A percentile compares a stretch with the other conserved stretches of the same genome.
These are phyloP conservation scores for Monosporascus sp. DNA, from an alignment of 2,329 filamentous ascomycete species.

Conservation along the genomic window DNA sequence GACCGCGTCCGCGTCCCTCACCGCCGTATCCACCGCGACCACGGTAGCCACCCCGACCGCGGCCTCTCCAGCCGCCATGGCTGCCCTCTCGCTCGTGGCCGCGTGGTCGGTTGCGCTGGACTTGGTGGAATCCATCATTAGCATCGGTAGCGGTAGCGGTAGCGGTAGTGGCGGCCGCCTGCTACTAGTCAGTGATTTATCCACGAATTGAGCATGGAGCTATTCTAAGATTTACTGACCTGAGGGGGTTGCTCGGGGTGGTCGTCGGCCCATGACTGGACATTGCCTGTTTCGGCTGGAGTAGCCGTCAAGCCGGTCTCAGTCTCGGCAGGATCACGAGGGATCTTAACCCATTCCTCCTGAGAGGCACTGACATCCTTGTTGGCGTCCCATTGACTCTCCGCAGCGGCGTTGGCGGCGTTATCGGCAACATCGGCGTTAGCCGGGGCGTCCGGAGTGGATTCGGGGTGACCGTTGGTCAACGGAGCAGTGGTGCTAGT, in stretches of 20 bases:
- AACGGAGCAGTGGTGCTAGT: constrained; percentile 32
- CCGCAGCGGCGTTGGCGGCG: constrained; percentile 56
- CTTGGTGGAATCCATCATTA: constrained; percentile 27
- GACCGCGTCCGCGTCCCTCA: constrained; percentile 22
- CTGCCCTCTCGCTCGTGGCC: constrained; percentile 24
- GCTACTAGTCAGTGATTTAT: constrained; percentile 5
- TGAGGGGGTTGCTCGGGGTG: constrained; percentile 50
- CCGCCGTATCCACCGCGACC: constrained; percentile 21
- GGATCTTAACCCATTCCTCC: constrained; percentile 72
- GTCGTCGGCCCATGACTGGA: constrained; percentile 79
- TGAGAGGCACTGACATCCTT: constrained; percentile 44
- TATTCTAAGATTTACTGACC: constrained; percentile 27
- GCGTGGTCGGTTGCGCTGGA: constrained; percentile 27
- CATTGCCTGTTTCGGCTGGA: constrained; percentile 48
- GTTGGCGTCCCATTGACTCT: constrained; percentile 58
- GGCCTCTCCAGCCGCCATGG: constrained; percentile 16
- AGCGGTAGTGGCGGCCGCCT: constrained; percentile 9
- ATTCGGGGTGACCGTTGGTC: constrained; percentile 40
- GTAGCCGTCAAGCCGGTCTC: constrained; percentile 59
- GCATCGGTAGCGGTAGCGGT: constrained; percentile 16
- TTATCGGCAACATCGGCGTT: constrained; percentile 48
- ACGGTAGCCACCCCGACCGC: constrained; percentile 24
- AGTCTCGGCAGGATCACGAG: constrained; percentile 68
- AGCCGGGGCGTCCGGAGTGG: constrained; percentile 30
- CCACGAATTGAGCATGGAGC: neutral